Conservation (phyloP, 768 basidiomycete species). For the Aureoboletus auriporus region DNA sequence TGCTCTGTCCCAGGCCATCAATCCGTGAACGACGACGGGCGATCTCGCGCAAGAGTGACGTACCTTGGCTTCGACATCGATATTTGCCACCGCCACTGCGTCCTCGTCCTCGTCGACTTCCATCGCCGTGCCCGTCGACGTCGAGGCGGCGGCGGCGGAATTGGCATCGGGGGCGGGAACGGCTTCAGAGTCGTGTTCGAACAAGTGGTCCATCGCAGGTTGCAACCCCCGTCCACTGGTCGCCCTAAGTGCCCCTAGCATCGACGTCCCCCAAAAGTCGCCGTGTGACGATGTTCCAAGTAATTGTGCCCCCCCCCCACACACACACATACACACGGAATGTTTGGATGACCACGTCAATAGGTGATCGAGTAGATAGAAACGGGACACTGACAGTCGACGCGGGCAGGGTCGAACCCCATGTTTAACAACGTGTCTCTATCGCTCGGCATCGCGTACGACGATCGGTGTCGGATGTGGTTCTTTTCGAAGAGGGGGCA, state of each 20-base stretch:
- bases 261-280: too few relatives aligned
- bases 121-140: too few relatives aligned
- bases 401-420: constrained; percentile 82
- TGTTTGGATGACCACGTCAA: background rate
- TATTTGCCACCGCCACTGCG: constrained; percentile 50
- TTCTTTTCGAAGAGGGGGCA: too few relatives aligned
- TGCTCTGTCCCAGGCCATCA: constrained; percentile 48
- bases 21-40: background rate
- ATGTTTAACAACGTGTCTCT: constrained; percentile 74
- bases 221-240: constrained; percentile 84
- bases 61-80: constrained; percentile 66
- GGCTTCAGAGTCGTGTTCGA: constrained; percentile 74
- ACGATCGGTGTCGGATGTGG: too few relatives aligned
- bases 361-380: too few relatives aligned
- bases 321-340: too few relatives aligned
- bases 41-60: constrained; percentile 1
- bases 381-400: constrained; percentile 64
- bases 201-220: constrained; percentile 84
- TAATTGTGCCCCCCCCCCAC: too few relatives aligned
- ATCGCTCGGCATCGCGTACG: constrained; percentile 48
- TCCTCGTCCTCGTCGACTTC: constrained; percentile 68
- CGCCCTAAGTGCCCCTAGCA: constrained; percentile 89
- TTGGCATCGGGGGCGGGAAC: constrained; percentile 53
- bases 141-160: constrained; percentile 2
- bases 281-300: too few relatives aligned